Conservation (phyloP, 495 filamentous ascomycete genomes). For the Talaromyces trachyspermus region DNA sequence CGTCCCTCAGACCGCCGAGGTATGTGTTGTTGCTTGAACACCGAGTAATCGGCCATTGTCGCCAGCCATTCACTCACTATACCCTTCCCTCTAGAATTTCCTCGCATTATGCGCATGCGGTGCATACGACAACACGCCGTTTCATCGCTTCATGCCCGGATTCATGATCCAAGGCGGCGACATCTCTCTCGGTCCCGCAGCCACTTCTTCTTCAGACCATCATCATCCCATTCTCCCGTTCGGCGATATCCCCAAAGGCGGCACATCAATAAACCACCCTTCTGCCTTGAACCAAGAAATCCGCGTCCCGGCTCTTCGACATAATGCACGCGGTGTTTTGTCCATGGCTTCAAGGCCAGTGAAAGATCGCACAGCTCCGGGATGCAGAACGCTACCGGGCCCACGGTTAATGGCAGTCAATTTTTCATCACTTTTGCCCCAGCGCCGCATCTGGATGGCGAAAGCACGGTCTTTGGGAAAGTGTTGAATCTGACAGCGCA, state of each 20-base stretch:
- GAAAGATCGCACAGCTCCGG: constrained; percentile 48
- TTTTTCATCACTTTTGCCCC: constrained; percentile 87
- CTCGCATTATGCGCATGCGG: constrained; percentile 86
- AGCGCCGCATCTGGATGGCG: constrained; percentile 86
- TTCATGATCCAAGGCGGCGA: constrained; percentile 94
- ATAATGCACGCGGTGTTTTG: constrained; percentile 79
- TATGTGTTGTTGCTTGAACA: constrained; percentile 28
- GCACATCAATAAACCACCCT: constrained; percentile 75
- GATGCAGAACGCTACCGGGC: constrained; percentile 40
- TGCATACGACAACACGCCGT: constrained; percentile 81
- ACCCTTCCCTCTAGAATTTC: constrained; percentile 63
- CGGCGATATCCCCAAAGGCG: constrained; percentile 61
- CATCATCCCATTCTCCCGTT: constrained; percentile 36
- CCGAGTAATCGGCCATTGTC: no score
- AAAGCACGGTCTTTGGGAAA: constrained; percentile 90
- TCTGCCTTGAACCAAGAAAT: constrained; percentile 86
- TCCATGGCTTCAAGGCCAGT: constrained; percentile 82
- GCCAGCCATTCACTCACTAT: background rate
- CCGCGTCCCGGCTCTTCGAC: constrained; percentile 63
- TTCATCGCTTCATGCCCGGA: constrained; percentile 80
- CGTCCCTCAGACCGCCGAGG: constrained; percentile 82
- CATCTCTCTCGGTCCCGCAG: constrained; percentile 53
- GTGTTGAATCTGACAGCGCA: constrained; percentile 46
- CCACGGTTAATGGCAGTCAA: constrained; percentile 84
- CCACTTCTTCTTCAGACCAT: constrained; percentile 25